A percentile compares a stretch with the other conserved stretches of the same genome.
phyloP scores from a whole-genome alignment of 352 stramenopile genomes.

The Nothophytophthora sp. region DNA sequence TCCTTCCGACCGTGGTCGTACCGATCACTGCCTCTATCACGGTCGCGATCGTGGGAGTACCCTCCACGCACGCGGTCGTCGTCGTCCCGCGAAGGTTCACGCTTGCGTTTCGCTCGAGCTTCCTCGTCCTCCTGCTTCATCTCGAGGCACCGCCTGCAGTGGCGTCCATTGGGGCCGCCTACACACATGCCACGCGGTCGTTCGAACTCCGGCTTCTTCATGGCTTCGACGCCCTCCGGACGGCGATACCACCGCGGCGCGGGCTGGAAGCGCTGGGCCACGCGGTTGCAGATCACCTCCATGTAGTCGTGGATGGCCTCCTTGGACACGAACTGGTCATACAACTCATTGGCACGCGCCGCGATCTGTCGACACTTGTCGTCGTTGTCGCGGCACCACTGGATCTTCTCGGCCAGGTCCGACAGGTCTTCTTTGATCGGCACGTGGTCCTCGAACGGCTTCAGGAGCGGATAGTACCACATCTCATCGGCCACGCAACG shows the following conservation, averaged over 20 bases:
- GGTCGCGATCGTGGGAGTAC: conserved; percentile 22
- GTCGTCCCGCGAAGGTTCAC: conserved; percentile 22
- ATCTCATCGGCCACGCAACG: conserved; percentile 96
- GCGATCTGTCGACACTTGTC: conserved; percentile 96
- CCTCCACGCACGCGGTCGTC: conserved; percentile 19
- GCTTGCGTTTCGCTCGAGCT: conserved; percentile 20
- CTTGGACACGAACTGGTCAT: conserved; percentile 92
- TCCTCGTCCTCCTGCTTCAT: conserved; percentile 64
- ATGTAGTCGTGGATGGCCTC: conserved; percentile 97
- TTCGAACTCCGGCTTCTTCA: conserved; percentile 61
- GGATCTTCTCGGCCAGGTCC: conserved; percentile 98
- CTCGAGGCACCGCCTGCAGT: conserved; percentile 73
- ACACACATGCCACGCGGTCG: conserved; percentile 61
- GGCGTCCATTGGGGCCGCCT: conserved; percentile 47
- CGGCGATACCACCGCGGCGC: conserved; percentile 67
- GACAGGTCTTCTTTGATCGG: conserved; percentile 96
- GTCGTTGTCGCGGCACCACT: conserved; percentile 98
- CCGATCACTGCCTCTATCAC: conserved; percentile 16
- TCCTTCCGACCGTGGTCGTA: conserved; percentile 24
- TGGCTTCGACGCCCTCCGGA: conserved; percentile 50
- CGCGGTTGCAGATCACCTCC: conserved; percentile 94
- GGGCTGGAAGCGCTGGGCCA: conserved; percentile 88
- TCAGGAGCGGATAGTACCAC: conserved; percentile 97
- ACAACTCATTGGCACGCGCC: conserved; percentile 92
- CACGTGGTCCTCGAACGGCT: conserved; percentile 97